Percentiles rank a stretch among this genome's conserved stretches.
These are phyloP conservation scores for Puccinia horiana DNA, from an alignment of 1,284 basidiomycete species.

Conservation along the genomic window DNA sequence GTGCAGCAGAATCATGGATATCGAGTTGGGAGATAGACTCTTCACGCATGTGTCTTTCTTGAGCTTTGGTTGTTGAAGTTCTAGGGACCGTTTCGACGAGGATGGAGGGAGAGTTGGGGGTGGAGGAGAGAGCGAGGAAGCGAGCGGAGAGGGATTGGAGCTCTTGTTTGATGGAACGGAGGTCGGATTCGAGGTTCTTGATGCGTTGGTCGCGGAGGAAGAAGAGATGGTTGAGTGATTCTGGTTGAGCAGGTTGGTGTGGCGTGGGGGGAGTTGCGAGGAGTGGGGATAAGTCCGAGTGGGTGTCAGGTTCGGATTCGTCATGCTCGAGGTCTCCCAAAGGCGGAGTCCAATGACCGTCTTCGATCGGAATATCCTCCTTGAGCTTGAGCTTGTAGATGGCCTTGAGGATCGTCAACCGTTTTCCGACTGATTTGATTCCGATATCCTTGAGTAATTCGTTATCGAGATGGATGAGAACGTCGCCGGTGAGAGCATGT, in stretches of 20 bases:
- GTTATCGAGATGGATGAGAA: slow-evolving; percentile 76
- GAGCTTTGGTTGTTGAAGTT: not conserved
- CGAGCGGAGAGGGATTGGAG: slow-evolving; percentile 29
- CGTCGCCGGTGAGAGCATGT: slow-evolving; percentile 84
- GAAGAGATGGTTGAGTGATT: slow-evolving; percentile 45
- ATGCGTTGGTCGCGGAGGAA: slow-evolving; percentile 55
- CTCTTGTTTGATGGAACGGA: slow-evolving; percentile 49
- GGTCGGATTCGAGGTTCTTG: slow-evolving; percentile 55
- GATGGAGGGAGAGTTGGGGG: slow-evolving; percentile 3
- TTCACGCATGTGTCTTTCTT: slow-evolving; percentile 28
- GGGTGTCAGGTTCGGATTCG: slow-evolving; percentile 25
- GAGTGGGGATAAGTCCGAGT: slow-evolving; percentile 21
- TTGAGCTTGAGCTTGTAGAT: slow-evolving; percentile 83
- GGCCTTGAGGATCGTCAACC: slow-evolving; percentile 81
- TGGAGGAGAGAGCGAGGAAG: slow-evolving; percentile 2
- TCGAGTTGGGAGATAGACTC: slow-evolving; percentile 25
- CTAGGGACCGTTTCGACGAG: not conserved
- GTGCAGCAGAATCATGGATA: slow-evolving; percentile 24
- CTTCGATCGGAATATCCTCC: slow-evolving; percentile 76
- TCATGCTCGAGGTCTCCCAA: slow-evolving; percentile 56
- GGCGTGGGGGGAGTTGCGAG: not conserved
- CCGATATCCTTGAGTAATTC: slow-evolving; percentile 81
- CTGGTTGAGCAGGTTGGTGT: slow-evolving; percentile 1
- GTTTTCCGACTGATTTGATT: slow-evolving; percentile 78
- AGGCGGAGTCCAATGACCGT: slow-evolving; percentile 84